Conservation (phyloP, 345 rosid genomes). For the Sonneratia alba region DNA sequence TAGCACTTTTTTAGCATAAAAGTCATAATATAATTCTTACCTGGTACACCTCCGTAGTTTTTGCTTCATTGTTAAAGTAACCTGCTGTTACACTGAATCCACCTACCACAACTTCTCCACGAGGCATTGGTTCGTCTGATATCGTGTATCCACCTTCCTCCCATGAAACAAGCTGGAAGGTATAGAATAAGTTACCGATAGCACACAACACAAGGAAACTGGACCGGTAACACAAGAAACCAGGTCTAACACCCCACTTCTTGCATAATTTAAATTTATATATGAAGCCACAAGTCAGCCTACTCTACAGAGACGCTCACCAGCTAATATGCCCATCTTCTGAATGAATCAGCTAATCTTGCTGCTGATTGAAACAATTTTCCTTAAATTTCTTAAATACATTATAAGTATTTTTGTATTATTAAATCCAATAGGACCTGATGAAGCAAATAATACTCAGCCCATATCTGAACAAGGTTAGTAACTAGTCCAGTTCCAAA, state of each 20-base stretch:
- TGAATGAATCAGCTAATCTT: background rate
- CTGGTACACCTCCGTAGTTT: slow-evolving; percentile 75
- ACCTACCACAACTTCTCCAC: slow-evolving; percentile 86
- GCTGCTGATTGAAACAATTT: background rate
- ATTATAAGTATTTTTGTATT: background rate
- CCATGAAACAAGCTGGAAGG: slow-evolving; percentile 74
- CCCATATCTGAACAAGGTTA: background rate
- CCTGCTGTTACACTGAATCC: slow-evolving; percentile 73
- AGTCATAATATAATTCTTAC: slow-evolving; percentile 20
- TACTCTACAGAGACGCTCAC: background rate
- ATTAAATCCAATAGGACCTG: background rate
- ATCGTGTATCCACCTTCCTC: slow-evolving; percentile 67
- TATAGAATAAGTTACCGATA: background rate
- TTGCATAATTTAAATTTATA: background rate
- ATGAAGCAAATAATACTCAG: background rate
- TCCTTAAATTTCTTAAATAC: background rate
- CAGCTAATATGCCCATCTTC: background rate
- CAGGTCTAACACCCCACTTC: background rate
- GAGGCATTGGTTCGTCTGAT: slow-evolving; percentile 81
- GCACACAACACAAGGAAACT: background rate
- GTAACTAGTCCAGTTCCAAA: no score
- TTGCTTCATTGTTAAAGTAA: slow-evolving; percentile 66
- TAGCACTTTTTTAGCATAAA: background rate
- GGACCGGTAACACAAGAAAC: background rate
- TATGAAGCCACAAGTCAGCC: background rate